A percentile compares a stretch with the other conserved stretches of the same genome.
These are phyloP conservation scores for Hypocreales sp. DNA, from an alignment of 2,329 filamentous ascomycete species.

Conservation along the genomic window DNA sequence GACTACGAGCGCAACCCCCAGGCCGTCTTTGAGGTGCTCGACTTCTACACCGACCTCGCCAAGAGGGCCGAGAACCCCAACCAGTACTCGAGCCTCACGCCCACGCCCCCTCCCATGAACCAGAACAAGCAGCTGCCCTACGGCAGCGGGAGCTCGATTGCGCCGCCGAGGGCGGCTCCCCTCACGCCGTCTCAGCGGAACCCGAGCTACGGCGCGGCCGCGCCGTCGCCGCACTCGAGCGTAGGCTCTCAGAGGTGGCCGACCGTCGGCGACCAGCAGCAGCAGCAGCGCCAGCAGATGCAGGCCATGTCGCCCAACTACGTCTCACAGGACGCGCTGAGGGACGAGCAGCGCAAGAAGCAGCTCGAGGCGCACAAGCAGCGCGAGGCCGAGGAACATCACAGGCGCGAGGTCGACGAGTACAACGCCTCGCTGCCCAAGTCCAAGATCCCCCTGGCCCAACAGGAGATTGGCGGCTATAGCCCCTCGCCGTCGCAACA, in stretches of 20 bases:
- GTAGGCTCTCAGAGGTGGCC: conserved; percentile 27
- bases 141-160: conserved; percentile 39
- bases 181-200: conserved; percentile 23
- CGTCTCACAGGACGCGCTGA: conserved; percentile 29
- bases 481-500: conserved; percentile 22
- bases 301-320: conserved; percentile 41
- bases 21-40: conserved; percentile 64
- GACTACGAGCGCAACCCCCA: conserved; percentile 96
- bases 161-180: conserved; percentile 52
- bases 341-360: conserved; percentile 45
- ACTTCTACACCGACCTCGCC: conserved; percentile 75
- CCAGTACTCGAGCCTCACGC: conserved; percentile 51
- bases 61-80: conserved; percentile 59
- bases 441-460: conserved; percentile 62
- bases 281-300: conserved; percentile 42
- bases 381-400: conserved; percentile 47
- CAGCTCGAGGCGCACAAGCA: conserved; percentile 44
- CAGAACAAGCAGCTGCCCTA: conserved; percentile 52
- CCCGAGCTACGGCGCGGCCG: conserved; percentile 22
- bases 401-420: conserved; percentile 62
- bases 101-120: conserved; percentile 43
- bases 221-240: conserved; percentile 18
- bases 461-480: conserved; percentile 72
- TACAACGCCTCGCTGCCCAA: conserved; percentile 86
- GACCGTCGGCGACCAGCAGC: conserved; percentile 30